Conservation (phyloP, 1,284 basidiomycete genomes). For the Sphaerobolus stellatus region DNA sequence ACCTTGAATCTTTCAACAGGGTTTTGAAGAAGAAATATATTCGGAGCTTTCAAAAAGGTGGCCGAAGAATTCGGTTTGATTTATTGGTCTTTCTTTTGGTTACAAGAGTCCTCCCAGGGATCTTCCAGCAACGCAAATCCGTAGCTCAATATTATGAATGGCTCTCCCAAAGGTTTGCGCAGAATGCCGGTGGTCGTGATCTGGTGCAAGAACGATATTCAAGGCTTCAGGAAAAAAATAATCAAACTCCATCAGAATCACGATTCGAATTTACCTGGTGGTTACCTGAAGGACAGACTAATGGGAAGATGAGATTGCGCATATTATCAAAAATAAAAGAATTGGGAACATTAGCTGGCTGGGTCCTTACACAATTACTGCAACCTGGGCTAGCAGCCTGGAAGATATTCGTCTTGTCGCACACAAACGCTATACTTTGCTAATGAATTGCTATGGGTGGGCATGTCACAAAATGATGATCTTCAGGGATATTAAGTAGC, state of each 20-base stretch:
- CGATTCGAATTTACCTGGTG: neutral
- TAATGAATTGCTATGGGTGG: conserved; percentile 2
- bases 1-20: conserved; percentile 41
- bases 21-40: conserved; percentile 34
- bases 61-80: conserved; percentile 31
- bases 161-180: neutral
- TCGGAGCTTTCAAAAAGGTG: conserved; percentile 25
- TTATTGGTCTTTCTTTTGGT: conserved; percentile 28
- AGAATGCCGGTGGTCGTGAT: neutral
- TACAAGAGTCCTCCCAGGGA: conserved; percentile 25
- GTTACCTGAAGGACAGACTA: neutral
- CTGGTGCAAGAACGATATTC: no score
- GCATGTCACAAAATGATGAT: no score
- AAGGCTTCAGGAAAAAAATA: neutral
- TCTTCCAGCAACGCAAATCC: conserved; percentile 17
- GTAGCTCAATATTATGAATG: neutral
- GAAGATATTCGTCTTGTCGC: neutral
- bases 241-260: neutral
- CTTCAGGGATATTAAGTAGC: no score
- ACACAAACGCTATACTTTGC: neutral
- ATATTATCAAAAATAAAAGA: neutral
- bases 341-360: neutral
- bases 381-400: conserved; percentile 1
- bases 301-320: neutral
- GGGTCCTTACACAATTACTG: neutral